Base-by-base conservation (phyloP, 148 eudicot species). In the Polygonum aviculare region DNA sequence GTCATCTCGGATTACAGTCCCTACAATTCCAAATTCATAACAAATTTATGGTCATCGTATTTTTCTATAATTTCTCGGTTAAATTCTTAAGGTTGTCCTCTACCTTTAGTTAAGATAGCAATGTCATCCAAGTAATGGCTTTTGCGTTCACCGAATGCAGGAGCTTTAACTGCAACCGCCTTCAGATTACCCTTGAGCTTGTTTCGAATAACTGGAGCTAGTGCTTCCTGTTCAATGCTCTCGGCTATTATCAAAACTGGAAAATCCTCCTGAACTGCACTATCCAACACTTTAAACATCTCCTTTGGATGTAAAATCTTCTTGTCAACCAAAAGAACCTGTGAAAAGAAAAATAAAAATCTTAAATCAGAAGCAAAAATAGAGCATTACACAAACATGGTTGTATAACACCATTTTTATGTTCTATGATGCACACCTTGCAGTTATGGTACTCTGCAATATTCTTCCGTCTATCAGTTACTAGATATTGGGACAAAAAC, bases 111-210 rank as follows among this genome's bases (percentile, higher is more conserved):
- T 80, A 93, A 82, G 55, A 88, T 81, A 72, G 98, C 98, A 69
- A 93, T 89, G 80, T 90, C 98, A 80, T 93, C 96, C 78, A 93
- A 77, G 80, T 79, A 86, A 76, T 93, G 88, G 81, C 93, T 89
- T 84, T 93, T 93, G 59, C 93, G 91, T 74, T 91, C 98, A 31
- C 90, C 90, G 79, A 94, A 94, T 36, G 90, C 91, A 72, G 95
- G 98, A 78, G 97, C 98, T 82, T 92, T 94, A 35, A 94, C 79
- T 57, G 95, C 98, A 77, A 89, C 98, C 77, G 90, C 95, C 82
- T 91, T 91, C 73, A 94, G 73, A 31, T 76, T 62, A 35, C 98
- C 93, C 86, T 82, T 91, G 71, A 94, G 91, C 70, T 92, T 94
- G 84, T 91, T 94, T 85, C 88, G 83, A 74, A 86, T 86, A 44